These are phyloP conservation scores for Diplocarpon rosae DNA, from an alignment of 2,329 filamentous ascomycete genomes.

Conservation along the genomic window DNA sequence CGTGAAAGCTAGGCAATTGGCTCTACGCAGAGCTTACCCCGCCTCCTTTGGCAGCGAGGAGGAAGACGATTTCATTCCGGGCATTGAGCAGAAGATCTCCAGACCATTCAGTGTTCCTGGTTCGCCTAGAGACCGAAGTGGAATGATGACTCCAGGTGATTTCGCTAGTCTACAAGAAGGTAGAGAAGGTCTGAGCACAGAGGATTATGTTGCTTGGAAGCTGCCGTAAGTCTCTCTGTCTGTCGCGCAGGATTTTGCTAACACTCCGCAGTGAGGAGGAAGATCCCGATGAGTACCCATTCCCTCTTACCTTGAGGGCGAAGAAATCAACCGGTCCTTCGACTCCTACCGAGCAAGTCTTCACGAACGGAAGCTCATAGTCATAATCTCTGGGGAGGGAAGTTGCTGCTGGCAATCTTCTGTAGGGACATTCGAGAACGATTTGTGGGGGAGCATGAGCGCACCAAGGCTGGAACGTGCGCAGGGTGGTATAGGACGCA, in stretches of 20 bases:
- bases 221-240: constrained; percentile 65
- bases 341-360: constrained; percentile 21
- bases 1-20: constrained; percentile 90
- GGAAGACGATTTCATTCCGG: constrained; percentile 83
- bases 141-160: constrained; percentile 98
- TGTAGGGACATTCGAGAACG: too few relatives aligned
- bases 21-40: constrained; percentile 84
- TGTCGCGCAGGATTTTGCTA: constrained; percentile 7
- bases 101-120: constrained; percentile 89
- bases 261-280: constrained; percentile 64
- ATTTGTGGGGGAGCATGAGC: too few relatives aligned
- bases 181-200: constrained; percentile 82
- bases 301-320: constrained; percentile 53
- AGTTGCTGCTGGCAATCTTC: not conserved
- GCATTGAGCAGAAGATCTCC: constrained; percentile 89
- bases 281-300: constrained; percentile 69
- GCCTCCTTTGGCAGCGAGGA: constrained; percentile 69
- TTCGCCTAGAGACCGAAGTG: constrained; percentile 77
- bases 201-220: constrained; percentile 98
- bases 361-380: constrained; percentile 21
- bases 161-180: constrained; percentile 95
- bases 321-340: constrained; percentile 28
- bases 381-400: not conserved
- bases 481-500: too few relatives aligned
- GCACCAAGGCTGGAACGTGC: too few relatives aligned